phyloP scores from a whole-genome alignment of 352 stramenopile genomes.

The Thalassiosira oceanica region DNA sequence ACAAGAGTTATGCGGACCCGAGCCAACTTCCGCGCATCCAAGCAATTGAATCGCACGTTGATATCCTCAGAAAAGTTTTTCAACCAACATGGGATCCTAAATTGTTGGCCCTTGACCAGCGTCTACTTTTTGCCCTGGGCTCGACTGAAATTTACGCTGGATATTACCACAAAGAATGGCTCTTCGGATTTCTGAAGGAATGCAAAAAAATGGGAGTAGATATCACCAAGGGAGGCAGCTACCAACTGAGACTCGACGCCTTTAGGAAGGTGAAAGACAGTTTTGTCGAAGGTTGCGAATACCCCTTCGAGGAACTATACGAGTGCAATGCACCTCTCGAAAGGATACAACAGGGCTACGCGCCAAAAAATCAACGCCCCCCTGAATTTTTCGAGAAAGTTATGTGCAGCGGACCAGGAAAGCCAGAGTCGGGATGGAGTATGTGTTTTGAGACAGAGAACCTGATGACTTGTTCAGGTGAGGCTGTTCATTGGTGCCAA shows the following conservation, averaged over 20 bases:
- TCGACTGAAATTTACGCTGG: constrained; percentile 3
- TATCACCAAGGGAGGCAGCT: neutral
- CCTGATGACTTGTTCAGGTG: too few species aligned
- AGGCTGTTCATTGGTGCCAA: too few species aligned
- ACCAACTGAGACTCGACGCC: constrained; percentile 8
- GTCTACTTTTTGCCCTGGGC: constrained; percentile 11
- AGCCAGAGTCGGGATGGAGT: neutral
- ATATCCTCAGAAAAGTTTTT: constrained; percentile 12
- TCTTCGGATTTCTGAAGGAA: neutral
- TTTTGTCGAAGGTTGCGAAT: constrained; percentile 1
- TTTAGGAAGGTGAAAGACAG: constrained; percentile 1
- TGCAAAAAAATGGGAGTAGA: neutral
- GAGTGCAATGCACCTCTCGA: neutral
- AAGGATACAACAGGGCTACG: neutral
- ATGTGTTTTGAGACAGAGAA: too few species aligned
- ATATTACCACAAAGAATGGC: constrained; percentile 3
- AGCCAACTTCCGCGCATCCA: constrained; percentile 3
- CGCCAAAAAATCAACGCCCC: neutral
- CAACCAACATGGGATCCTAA: constrained; percentile 6
- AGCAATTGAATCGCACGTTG: constrained; percentile 3
- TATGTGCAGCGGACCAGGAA: neutral
- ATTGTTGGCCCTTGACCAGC: constrained; percentile 1
- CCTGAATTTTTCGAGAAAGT: neutral
- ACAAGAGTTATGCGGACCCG: constrained; percentile 5
- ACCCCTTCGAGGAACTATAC: neutral